phyloP scores from a whole-genome alignment of 2,329 filamentous ascomycete species.

The Colletotrichum spaethianum region DNA sequence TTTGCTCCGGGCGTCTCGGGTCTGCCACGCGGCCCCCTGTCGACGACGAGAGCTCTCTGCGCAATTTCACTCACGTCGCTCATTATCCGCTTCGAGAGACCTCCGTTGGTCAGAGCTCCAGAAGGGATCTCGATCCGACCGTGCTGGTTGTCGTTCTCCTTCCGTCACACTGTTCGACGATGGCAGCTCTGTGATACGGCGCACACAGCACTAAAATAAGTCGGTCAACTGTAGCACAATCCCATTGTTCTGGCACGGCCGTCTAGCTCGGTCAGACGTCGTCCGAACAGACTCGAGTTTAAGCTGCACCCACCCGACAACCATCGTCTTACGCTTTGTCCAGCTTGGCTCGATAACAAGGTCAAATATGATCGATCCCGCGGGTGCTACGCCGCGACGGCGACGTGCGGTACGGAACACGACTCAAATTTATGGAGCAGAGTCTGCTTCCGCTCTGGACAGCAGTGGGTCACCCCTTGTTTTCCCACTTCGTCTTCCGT shows the following conservation, averaged over 20 bases:
- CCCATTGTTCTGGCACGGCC: slow-evolving; percentile 32
- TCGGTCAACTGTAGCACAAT: slow-evolving; percentile 27
- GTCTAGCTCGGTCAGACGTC: slow-evolving; percentile 16
- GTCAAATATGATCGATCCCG: slow-evolving; percentile 37
- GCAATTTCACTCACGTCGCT: slow-evolving; percentile 15
- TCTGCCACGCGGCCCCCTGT: slow-evolving; percentile 24
- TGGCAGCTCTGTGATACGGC: slow-evolving; percentile 5
- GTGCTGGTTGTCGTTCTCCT: background rate
- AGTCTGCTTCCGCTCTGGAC: slow-evolving; percentile 20
- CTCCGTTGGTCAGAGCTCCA: slow-evolving; percentile 10
- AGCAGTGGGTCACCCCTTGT: slow-evolving; percentile 19
- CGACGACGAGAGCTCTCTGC: background rate
- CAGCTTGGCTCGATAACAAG: slow-evolving; percentile 32
- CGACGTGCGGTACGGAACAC: slow-evolving; percentile 34
- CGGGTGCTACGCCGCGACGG: slow-evolving; percentile 29
- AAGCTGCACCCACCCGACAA: slow-evolving; percentile 34
- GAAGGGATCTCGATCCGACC: slow-evolving; percentile 19
- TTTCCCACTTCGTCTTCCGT: background rate
- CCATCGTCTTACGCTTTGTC: slow-evolving; percentile 24
- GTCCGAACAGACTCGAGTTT: slow-evolving; percentile 27
- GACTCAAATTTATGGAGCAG: slow-evolving; percentile 33
- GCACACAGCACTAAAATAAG: background rate
- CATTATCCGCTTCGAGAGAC: slow-evolving; percentile 9
- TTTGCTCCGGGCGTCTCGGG: slow-evolving; percentile 30
- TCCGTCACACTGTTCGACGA: background rate